These are phyloP conservation scores for Royoungia palumana DNA, from an alignment of 768 basidiomycete genomes.

Conservation along the genomic window DNA sequence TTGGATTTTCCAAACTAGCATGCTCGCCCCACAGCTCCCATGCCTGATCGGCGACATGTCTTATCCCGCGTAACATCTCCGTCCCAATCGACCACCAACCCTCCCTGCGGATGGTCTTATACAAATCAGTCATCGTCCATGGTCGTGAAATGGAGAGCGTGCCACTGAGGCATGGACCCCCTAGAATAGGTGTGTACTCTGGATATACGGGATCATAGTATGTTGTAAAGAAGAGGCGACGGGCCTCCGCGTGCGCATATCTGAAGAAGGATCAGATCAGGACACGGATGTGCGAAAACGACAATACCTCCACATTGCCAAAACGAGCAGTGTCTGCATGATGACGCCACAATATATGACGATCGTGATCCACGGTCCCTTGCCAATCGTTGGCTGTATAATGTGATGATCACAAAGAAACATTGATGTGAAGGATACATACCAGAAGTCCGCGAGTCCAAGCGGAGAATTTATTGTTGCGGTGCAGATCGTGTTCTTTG, in stretches of 20 bases:
- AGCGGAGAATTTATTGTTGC: slow-evolving; percentile 33
- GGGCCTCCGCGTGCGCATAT: slow-evolving; percentile 47
- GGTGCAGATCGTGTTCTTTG: slow-evolving; percentile 35
- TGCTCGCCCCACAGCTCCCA: slow-evolving; percentile 45
- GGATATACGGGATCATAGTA: slow-evolving; percentile 80
- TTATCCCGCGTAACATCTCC: slow-evolving; percentile 39
- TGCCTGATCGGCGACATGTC: slow-evolving; percentile 36
- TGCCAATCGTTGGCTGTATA: slow-evolving; percentile 18
- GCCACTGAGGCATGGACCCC: slow-evolving; percentile 24
- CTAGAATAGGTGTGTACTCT: slow-evolving; percentile 55
- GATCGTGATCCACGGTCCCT: slow-evolving; percentile 23
- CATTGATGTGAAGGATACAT: slow-evolving; percentile 14
- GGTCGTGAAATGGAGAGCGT: slow-evolving; percentile 35
- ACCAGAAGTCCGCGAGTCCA: slow-evolving; percentile 41
- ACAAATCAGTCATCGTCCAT: slow-evolving; percentile 37
- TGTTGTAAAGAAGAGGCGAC: slow-evolving; percentile 61
- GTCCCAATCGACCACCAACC: slow-evolving; percentile 38
- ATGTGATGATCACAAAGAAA: slow-evolving; percentile 4
- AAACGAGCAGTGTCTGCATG: slow-evolving; percentile 45
- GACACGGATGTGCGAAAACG: not conserved
- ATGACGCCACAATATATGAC: slow-evolving; percentile 37
- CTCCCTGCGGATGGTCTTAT: slow-evolving; percentile 37
- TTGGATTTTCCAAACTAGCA: slow-evolving; percentile 27
- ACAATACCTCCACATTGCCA: slow-evolving; percentile 59
- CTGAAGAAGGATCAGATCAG: slow-evolving; percentile 26